These are phyloP conservation scores for Retiboletus flavoniger DNA, from an alignment of 1,284 basidiomycete species.

Conservation along the genomic window DNA sequence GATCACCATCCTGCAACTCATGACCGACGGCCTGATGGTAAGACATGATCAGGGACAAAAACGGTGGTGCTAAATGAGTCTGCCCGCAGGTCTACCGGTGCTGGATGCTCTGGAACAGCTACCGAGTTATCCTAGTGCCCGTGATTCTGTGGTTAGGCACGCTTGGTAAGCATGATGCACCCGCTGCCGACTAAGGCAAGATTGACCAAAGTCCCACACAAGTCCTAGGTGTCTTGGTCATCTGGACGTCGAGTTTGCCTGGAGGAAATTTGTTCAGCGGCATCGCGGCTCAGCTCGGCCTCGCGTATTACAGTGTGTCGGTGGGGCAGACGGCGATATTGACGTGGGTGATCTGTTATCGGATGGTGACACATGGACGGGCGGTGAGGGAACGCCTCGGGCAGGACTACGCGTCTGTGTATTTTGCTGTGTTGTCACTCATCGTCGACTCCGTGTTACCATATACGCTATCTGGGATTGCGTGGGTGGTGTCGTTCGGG, in stretches of 20 bases:
- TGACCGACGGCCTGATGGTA: conserved; percentile 32
- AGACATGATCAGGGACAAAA: neutral
- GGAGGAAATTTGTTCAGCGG: conserved; percentile 25
- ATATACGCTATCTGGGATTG: conserved; percentile 28
- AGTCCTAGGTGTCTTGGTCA: conserved; percentile 25
- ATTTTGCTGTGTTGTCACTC: conserved; percentile 21
- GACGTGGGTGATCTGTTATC: conserved; percentile 25
- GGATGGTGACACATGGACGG: conserved; percentile 21
- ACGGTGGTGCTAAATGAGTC: neutral
- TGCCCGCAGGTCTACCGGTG: conserved; percentile 25
- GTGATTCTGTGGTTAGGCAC: conserved; percentile 25
- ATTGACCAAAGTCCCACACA: neutral
- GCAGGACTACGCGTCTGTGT: conserved; percentile 18
- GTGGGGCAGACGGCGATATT: conserved; percentile 25
- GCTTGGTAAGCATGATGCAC: conserved; percentile 19
- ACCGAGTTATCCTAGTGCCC: conserved; percentile 19
- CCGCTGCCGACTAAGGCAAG: neutral
- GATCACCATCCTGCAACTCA: conserved; percentile 21
- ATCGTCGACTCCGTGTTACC: conserved; percentile 32
- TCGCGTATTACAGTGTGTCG: conserved; percentile 26
- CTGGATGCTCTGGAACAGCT: conserved; percentile 18
- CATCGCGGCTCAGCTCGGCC: conserved; percentile 16
- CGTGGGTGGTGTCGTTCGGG: conserved; percentile 27
- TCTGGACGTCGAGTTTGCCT: conserved; percentile 17
- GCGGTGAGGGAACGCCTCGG: conserved; percentile 20